Evolutionary conservation across 306 rosid genomes (phyloP).

Genomic region (Prunus fruticosa): DNA sequence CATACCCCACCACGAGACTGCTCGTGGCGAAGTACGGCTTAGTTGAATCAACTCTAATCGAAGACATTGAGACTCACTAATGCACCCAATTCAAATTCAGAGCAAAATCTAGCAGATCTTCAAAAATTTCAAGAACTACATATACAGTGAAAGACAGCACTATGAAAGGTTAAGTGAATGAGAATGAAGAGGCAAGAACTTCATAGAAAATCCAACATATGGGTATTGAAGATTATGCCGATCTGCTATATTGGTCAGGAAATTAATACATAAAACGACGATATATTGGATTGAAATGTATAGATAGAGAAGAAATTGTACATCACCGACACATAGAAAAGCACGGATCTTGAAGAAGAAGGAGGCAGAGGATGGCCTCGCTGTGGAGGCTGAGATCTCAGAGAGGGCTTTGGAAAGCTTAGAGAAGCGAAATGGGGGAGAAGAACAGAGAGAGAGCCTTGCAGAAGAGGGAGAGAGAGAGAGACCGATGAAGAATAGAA

Average conservation of each 20-base stretch:
- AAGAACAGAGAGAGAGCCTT: neutral
- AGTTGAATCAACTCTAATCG: slow-evolving; percentile 41
- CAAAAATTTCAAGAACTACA: slow-evolving; percentile 6
- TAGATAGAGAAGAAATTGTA: slow-evolving; percentile 10
- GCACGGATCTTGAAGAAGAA: slow-evolving; percentile 26
- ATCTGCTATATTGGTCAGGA: neutral
- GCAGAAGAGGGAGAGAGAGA: neutral
- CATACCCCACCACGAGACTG: slow-evolving; percentile 75
- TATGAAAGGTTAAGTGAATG: slow-evolving; percentile 1
- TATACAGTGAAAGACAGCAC: neutral
- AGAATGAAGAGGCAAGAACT: neutral
- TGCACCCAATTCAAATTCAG: slow-evolving; percentile 7
- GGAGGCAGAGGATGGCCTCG: neutral
- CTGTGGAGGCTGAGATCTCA: neutral
- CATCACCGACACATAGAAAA: slow-evolving; percentile 42
- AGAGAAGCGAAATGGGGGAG: neutral
- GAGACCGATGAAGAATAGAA: neutral
- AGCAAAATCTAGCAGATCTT: slow-evolving; percentile 9
- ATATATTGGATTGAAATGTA: slow-evolving; percentile 3
- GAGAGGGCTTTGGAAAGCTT: neutral
- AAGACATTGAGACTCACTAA: slow-evolving; percentile 41
- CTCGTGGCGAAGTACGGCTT: slow-evolving; percentile 69
- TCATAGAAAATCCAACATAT: slow-evolving; percentile 14
- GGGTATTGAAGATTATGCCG: slow-evolving; percentile 22
- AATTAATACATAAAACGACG: neutral